Evolutionary conservation across 371 early-diverging fungal genomes (phyloP).

Genomic region (Syncephalis fuscata): DNA sequence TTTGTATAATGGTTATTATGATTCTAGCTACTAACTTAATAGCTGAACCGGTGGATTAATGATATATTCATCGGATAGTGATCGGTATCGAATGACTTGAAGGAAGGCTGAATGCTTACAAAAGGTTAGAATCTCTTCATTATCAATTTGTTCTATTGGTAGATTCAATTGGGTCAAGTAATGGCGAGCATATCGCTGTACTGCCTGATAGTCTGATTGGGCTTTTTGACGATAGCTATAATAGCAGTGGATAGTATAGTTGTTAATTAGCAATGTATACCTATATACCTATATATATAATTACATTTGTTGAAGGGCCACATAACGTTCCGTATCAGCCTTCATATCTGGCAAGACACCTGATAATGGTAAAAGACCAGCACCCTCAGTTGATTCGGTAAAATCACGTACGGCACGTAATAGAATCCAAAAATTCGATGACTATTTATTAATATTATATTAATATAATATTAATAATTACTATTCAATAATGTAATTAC

Average conservation of each 20-base stretch:
- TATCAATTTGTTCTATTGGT: slow-evolving; percentile 29
- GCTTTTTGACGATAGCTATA: slow-evolving; percentile 73
- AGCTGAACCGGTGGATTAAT: slow-evolving; percentile 2
- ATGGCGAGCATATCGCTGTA: slow-evolving; percentile 26
- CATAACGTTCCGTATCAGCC: slow-evolving; percentile 73
- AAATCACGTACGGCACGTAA: slow-evolving; percentile 61
- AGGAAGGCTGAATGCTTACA: slow-evolving; percentile 69
- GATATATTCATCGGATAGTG: slow-evolving; percentile 30
- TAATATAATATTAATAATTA: not conserved
- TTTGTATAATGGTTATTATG: too few species aligned
- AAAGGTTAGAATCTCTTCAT: slow-evolving; percentile 55
- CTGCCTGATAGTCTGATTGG: slow-evolving; percentile 38
- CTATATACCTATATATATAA: too few species aligned
- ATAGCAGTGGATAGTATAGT: not conserved
- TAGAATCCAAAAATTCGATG: slow-evolving; percentile 74
- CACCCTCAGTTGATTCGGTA: slow-evolving; percentile 45
- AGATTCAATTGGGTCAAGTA: slow-evolving; percentile 26
- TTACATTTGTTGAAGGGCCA: slow-evolving; percentile 65
- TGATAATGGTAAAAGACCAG: slow-evolving; percentile 58
- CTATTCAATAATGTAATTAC: slow-evolving; percentile 13
- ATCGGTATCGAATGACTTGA: slow-evolving; percentile 42
- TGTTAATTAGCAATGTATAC: too few species aligned
- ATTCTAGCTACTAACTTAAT: not conserved
- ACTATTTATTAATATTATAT: slow-evolving; percentile 17
- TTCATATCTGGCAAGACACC: slow-evolving; percentile 94